Base-by-base conservation (phyloP, 2,329 filamentous ascomycete species). In the Paecilomyces niveus region DNA sequence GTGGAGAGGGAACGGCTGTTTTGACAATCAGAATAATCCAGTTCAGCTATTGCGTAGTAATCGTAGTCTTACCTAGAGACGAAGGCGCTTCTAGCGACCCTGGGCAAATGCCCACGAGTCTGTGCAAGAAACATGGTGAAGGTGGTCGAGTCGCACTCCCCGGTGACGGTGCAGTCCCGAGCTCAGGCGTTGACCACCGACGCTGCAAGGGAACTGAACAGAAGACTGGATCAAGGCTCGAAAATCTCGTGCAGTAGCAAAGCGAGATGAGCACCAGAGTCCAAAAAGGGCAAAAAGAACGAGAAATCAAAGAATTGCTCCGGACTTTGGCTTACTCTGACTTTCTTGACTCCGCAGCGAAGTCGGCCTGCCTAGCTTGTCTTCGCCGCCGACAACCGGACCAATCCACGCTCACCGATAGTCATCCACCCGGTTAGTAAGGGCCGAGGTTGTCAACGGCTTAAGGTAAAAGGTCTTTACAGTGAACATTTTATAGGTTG, bases 1-100 rank as follows among this genome's bases (percentile, higher is more conserved):
- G 73, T 74, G 0, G 73, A 73, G 53, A 75, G 65, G 29, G 71
- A 60, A 31, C 73, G 73, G 57, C 73, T 75, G 54, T 13, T 52
- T 8, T 51, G 11, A 53, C 1, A 22, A 18, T 32, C 13, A 61
- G n/a, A 45, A 57, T 54, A 39, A 39, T 45, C 59, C 50, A 61
- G 57, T 45, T 24, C 54, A 51, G 10, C 9, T 13, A 24, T 52
- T 15, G 5, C 10, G 29, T 15, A 29, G 2, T 54, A 60, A 62
- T 57, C 64, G 62, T 58, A 58, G n/a, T 24, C 58, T 51, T 54
- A 62, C 54, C 29, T 54, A 57, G 59, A 9, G 18, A 45, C 55
- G 54, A 53, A 60, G 54, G 64, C 59, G 59, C 62, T 64, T 61
- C 65, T 65, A 51, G 69, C 61, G 62, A 64, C 62, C 53, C 65